Evolutionary conservation across 2,329 filamentous ascomycete genomes (phyloP).

Genomic region (Fusarium phyllophilum): DNA sequence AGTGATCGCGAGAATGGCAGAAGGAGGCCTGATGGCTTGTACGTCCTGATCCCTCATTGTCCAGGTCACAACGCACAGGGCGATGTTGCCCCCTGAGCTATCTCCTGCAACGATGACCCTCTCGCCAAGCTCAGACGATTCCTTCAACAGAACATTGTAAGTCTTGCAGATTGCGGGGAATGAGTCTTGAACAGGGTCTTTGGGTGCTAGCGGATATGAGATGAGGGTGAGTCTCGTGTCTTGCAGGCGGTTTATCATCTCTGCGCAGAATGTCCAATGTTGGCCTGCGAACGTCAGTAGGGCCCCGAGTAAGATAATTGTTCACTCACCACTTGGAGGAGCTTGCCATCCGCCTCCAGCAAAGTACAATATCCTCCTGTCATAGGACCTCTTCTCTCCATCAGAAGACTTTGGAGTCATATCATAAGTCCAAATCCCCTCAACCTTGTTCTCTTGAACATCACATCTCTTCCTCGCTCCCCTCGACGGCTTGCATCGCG

Average conservation of each 20-base stretch:
- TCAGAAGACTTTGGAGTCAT: background rate
- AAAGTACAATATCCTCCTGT: slow-evolving; percentile 60
- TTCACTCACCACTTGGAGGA: slow-evolving; percentile 54
- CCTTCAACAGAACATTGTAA: slow-evolving; percentile 54
- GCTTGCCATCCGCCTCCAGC: slow-evolving; percentile 66
- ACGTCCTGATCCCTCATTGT: slow-evolving; percentile 46
- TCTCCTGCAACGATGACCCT: slow-evolving; percentile 63
- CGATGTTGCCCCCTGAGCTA: slow-evolving; percentile 65
- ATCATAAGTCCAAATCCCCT: slow-evolving; percentile 44
- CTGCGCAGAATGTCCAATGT: slow-evolving; percentile 63
- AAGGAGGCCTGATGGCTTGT: slow-evolving; percentile 47
- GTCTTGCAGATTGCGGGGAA: slow-evolving; percentile 59
- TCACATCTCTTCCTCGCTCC: slow-evolving; percentile 27
- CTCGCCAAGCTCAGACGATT: slow-evolving; percentile 51
- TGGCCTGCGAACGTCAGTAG: background rate
- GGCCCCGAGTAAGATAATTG: fast-evolving
- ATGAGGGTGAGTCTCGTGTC: slow-evolving; percentile 58
- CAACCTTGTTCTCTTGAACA: slow-evolving; percentile 29
- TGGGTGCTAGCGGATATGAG: slow-evolving; percentile 64
- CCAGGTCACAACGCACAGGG: slow-evolving; percentile 50
- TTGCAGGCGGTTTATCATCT: slow-evolving; percentile 55
- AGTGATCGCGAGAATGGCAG: slow-evolving; percentile 51
- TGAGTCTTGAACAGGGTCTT: slow-evolving; percentile 58
- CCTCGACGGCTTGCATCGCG: slow-evolving; percentile 14
- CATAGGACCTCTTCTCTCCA: slow-evolving; percentile 26